These are phyloP conservation scores for Cryptosporidium bovis DNA, from an alignment of 169 alveolate species.

Conservation along the genomic window DNA sequence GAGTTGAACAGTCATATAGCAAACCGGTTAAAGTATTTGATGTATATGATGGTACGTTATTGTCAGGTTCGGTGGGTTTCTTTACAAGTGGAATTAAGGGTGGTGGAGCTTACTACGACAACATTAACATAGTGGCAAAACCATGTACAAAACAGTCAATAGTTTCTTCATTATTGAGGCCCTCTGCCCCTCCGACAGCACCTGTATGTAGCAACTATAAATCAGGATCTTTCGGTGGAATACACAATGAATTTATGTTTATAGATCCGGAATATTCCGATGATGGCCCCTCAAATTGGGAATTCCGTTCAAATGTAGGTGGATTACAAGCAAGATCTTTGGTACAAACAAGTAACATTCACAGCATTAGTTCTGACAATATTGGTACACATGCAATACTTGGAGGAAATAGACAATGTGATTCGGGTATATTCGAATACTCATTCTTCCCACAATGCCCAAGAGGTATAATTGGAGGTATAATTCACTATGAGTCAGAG, in stretches of 20 bases:
- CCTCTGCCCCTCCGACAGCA: slow-evolving; percentile 67
- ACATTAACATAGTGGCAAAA: slow-evolving; percentile 49
- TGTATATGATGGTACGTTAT: slow-evolving; percentile 37
- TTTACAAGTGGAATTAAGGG: slow-evolving; percentile 65
- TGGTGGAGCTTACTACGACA: slow-evolving; percentile 68
- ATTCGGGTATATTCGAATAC: slow-evolving; percentile 64
- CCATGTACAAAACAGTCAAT: slow-evolving; percentile 65
- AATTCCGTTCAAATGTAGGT: slow-evolving; percentile 73
- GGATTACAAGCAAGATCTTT: slow-evolving; percentile 69
- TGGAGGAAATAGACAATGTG: slow-evolving; percentile 72
- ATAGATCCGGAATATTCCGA: slow-evolving; percentile 59
- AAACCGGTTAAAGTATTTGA: slow-evolving; percentile 68
- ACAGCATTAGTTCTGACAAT: slow-evolving; percentile 65
- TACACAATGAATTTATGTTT: slow-evolving; percentile 65
- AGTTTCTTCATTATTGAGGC: slow-evolving; percentile 34
- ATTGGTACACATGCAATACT: slow-evolving; percentile 70
- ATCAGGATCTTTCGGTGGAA: slow-evolving; percentile 74
- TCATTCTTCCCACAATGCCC: slow-evolving; percentile 75
- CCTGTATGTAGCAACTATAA: slow-evolving; percentile 73
- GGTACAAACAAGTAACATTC: slow-evolving; percentile 68
- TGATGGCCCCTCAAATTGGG: slow-evolving; percentile 74
- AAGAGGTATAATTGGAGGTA: slow-evolving; percentile 68
- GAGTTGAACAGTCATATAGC: slow-evolving; percentile 13
- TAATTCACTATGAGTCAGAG: slow-evolving; percentile 56
- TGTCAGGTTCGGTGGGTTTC: slow-evolving; percentile 70